Evolutionary conservation across 371 early-diverging fungal genomes (phyloP).

Genomic region (Saksenaea oblongispora): DNA sequence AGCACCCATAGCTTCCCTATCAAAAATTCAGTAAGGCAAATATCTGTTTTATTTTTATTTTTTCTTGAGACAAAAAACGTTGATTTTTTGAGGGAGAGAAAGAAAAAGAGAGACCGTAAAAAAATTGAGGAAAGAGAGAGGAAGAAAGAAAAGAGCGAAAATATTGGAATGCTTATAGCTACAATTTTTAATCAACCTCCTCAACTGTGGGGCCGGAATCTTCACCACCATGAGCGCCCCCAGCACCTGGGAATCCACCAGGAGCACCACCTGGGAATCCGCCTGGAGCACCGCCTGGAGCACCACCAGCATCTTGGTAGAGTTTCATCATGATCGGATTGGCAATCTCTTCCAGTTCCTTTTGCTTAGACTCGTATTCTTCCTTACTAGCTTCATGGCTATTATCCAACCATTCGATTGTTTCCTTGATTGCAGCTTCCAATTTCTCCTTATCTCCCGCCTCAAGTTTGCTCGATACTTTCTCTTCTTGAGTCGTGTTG

Average conservation of each 20-base stretch:
- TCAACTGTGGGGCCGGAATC: constrained; percentile 78
- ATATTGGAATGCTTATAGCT: background rate
- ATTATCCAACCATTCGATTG: constrained; percentile 87
- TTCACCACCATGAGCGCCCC: constrained; percentile 52
- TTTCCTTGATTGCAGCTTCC: constrained; percentile 77
- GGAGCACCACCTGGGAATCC: constrained; percentile 66
- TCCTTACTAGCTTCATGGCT: constrained; percentile 88
- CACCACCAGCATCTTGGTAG: constrained; percentile 63
- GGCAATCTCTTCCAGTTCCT: constrained; percentile 85
- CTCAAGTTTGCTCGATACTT: constrained; percentile 68
- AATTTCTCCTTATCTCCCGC: constrained; percentile 78
- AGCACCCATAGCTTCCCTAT: too few species aligned
- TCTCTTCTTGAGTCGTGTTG: constrained; percentile 80
- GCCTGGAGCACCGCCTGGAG: constrained; percentile 59
- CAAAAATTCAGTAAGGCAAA: too few species aligned
- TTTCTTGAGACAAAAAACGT: too few species aligned
- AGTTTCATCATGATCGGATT: constrained; percentile 89
- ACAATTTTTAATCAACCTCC: constrained; percentile 68
- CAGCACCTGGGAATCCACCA: constrained; percentile 55
- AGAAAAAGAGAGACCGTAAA: too few species aligned
- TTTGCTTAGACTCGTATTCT: constrained; percentile 85
- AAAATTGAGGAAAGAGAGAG: too few species aligned
- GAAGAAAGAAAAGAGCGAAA: too few species aligned
- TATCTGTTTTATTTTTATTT: too few species aligned
- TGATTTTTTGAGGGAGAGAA: too few species aligned